Base-by-base conservation (phyloP, 2,329 filamentous ascomycete genomes). In the Pyrenophora seminiperda region DNA sequence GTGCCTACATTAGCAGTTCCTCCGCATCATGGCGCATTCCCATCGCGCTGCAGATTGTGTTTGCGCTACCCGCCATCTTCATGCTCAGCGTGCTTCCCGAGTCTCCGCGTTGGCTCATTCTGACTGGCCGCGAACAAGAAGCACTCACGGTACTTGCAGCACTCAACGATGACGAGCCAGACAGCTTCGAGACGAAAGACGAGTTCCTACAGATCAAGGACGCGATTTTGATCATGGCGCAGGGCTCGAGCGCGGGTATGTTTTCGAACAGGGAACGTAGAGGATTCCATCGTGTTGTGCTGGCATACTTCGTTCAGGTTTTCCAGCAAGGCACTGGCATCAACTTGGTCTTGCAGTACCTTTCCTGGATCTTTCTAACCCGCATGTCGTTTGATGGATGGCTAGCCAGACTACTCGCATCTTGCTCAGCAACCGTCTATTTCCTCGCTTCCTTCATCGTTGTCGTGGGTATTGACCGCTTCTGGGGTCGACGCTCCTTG, bases 71-170 rank as follows among this genome's bases (percentile, higher is more conserved):
- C 29, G 81, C 83, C 19, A 71, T 84, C 41, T 76, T 81, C 33
- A 77, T 81, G 4, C 52, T 80, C 3, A 71, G 79, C 45, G 73
- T 74, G 11, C 72, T 84, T 1, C 82, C 82, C 9, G 83, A 85
- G 59, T 83, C 80, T 0, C 82, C 83, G 7, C 76, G 83, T 43
- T 84, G 81, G 79, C 73, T 85, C 5, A 77, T 84, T 19, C 65
- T 83, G 39, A 81, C 82, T 62, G 81, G 81, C 32, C 73, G 76
- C 11, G 79, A 83, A 53, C 76, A 82, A 15, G 67, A 72, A 53
- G 70, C 70, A 7, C 50, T 70, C 30, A 61, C 53, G 1, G 66
- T 70, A 7, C 63, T 72, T 7, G 58, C 63, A 4, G 69, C 66
- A 1, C 61, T 72, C 11, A 70, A 70, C 47, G 63, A 71, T 27